A percentile compares a stretch with the other conserved stretches of the same genome.
phyloP scores from a whole-genome alignment of 352 stramenopile species.

The Phytopythium boreale region DNA sequence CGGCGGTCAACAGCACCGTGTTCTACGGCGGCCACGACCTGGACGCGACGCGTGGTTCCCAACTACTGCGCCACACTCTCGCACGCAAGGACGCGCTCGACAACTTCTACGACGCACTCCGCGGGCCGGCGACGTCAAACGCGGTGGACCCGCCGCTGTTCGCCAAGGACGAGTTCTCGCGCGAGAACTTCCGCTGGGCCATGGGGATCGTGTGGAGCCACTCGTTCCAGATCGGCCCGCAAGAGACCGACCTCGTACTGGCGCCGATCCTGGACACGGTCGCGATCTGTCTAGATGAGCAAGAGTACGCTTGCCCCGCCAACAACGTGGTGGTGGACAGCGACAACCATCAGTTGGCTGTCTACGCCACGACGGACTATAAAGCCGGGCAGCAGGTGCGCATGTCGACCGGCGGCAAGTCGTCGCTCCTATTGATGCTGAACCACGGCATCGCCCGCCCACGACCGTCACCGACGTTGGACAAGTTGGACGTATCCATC shows the following conservation, averaged over 20 bases:
- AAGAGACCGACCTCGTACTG: slow-evolving; percentile 31
- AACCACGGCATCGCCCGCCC: slow-evolving; percentile 38
- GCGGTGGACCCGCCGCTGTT: slow-evolving; percentile 46
- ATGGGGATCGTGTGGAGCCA: slow-evolving; percentile 43
- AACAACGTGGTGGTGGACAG: slow-evolving; percentile 25
- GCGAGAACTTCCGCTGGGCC: slow-evolving; percentile 40
- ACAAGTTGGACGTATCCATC: slow-evolving; percentile 48
- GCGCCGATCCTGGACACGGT: slow-evolving; percentile 40
- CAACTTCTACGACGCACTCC: slow-evolving; percentile 35
- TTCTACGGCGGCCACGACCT: slow-evolving; percentile 37
- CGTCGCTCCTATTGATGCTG: slow-evolving; percentile 41
- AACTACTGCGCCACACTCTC: slow-evolving; percentile 29
- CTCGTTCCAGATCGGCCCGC: slow-evolving; percentile 21
- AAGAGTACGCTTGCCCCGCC: slow-evolving; percentile 17
- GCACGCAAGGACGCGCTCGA: slow-evolving; percentile 28
- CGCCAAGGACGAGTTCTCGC: slow-evolving; percentile 36
- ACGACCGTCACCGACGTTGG: slow-evolving; percentile 16
- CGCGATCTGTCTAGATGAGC: slow-evolving; percentile 27
- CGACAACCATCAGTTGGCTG: slow-evolving; percentile 20
- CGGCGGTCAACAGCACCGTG: slow-evolving; percentile 33
- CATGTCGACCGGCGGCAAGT: slow-evolving; percentile 27
- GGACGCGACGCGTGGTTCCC: slow-evolving; percentile 32
- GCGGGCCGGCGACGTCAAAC: slow-evolving; percentile 33
- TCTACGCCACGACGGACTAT: slow-evolving; percentile 31
- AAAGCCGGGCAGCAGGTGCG: slow-evolving; percentile 26